Conservation (phyloP, 2,329 filamentous ascomycete species). For the Apiospora koreana region DNA sequence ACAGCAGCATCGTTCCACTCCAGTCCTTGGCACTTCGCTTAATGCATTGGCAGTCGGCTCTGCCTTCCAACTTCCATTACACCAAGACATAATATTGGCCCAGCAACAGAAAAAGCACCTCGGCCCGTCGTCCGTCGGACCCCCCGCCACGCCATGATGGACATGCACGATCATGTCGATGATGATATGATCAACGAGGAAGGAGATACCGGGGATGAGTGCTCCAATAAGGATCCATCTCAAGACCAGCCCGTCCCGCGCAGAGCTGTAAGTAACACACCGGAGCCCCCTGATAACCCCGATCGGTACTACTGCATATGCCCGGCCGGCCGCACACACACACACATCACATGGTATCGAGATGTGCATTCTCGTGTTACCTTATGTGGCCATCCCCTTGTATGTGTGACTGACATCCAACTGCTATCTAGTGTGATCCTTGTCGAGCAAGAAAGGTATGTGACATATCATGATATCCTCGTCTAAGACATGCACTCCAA, state of each 20-base stretch:
- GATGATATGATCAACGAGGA: conserved; percentile 5
- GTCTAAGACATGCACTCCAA: neutral
- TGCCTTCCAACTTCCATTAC: neutral
- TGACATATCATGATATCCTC: neutral
- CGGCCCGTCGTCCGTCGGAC: neutral
- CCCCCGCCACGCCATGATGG: neutral
- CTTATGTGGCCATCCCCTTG: neutral
- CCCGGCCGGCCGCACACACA: neutral
- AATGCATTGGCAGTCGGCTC: neutral
- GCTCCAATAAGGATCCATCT: neutral
- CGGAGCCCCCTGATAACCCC: neutral
- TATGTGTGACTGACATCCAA: neutral
- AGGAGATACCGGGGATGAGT: neutral
- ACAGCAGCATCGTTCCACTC: neutral
- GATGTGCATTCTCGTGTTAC: neutral
- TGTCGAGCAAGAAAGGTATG: conserved; percentile 11
- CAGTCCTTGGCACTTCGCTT: neutral
- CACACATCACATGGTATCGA: neutral
- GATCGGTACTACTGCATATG: neutral
- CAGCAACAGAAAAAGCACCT: neutral
- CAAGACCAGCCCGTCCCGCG: neutral
- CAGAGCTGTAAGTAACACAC: conserved; percentile 7
- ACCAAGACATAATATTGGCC: neutral
- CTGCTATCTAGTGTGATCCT: neutral
- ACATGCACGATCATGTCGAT: neutral